Conservation (phyloP, 2,329 filamentous ascomycete genomes). For the Cadophora gregata region DNA sequence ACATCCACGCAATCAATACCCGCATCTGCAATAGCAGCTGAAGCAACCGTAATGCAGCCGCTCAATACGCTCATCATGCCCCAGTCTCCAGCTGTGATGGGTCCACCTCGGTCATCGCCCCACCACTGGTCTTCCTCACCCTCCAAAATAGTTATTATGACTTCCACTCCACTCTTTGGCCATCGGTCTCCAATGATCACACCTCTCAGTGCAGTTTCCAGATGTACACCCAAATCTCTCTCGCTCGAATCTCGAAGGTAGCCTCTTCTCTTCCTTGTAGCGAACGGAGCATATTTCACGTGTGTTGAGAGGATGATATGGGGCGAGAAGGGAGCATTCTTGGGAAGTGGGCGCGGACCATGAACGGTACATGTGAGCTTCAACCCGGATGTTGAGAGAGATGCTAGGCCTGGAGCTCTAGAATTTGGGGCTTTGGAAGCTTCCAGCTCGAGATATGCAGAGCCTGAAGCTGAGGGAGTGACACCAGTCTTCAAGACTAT, state of each 20-base stretch:
- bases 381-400: slow-evolving; percentile 61
- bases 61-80: slow-evolving; percentile 91
- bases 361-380: slow-evolving; percentile 95
- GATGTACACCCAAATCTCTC: slow-evolving; percentile 86
- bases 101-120: slow-evolving; percentile 58
- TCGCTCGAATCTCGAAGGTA: slow-evolving; percentile 87
- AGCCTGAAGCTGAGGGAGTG: slow-evolving; percentile 91
- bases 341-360: slow-evolving; percentile 87
- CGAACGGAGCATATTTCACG: slow-evolving; percentile 96
- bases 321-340: slow-evolving; percentile 89
- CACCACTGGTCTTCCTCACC: slow-evolving; percentile 83
- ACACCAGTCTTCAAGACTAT: slow-evolving; percentile 88
- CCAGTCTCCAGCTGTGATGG: slow-evolving; percentile 69
- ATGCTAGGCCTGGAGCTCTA: slow-evolving; percentile 56
- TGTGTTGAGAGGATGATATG: slow-evolving; percentile 91
- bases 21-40: slow-evolving; percentile 90
- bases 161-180: slow-evolving; percentile 98
- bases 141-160: slow-evolving; percentile 91
- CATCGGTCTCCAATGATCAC: slow-evolving; percentile 92
- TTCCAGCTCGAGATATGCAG: slow-evolving; percentile 80
- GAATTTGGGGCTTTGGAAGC: slow-evolving; percentile 51
- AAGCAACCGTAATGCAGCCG: slow-evolving; percentile 91
- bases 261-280: slow-evolving; percentile 79
- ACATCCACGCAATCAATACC: slow-evolving; percentile 95
- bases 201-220: slow-evolving; percentile 88